Conservation (phyloP, 1,284 basidiomycete genomes). For the Grifola frondosa region DNA sequence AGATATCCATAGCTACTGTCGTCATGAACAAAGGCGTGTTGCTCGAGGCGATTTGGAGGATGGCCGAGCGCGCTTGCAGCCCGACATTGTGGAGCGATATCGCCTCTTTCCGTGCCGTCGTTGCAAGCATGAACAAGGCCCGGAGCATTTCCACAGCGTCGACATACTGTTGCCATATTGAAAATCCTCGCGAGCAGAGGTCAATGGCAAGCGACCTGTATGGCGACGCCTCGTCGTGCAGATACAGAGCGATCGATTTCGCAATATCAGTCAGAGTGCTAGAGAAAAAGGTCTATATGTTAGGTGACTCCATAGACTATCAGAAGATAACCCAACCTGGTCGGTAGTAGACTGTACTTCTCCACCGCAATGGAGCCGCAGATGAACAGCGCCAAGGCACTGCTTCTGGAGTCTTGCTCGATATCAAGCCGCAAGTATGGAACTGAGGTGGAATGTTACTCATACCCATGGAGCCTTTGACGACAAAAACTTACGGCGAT, state of each 20-base stretch:
- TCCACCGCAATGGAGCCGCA: conserved; percentile 84
- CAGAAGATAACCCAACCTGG: conserved; percentile 48
- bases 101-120: conserved; percentile 66
- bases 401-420: conserved; percentile 50
- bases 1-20: conserved; percentile 88
- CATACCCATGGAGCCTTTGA: not conserved
- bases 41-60: conserved; percentile 80
- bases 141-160: conserved; percentile 91
- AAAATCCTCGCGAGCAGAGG: conserved; percentile 86
- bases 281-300: not conserved
- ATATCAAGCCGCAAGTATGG: conserved; percentile 62
- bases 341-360: conserved; percentile 75
- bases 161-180: conserved; percentile 92
- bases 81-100: conserved; percentile 62
- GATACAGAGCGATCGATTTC: conserved; percentile 74
- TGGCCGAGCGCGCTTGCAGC: conserved; percentile 74
- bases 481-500: conserved; percentile 48
- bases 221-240: conserved; percentile 68
- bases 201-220: conserved; percentile 83
- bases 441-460: conserved; percentile 48
- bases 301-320: not conserved
- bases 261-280: conserved; percentile 85
- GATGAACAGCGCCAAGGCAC: conserved; percentile 74
- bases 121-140: conserved; percentile 81
- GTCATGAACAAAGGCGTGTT: conserved; percentile 95